Conservation (phyloP, 495 filamentous ascomycete genomes). For the Tuber microsphaerosporum region DNA sequence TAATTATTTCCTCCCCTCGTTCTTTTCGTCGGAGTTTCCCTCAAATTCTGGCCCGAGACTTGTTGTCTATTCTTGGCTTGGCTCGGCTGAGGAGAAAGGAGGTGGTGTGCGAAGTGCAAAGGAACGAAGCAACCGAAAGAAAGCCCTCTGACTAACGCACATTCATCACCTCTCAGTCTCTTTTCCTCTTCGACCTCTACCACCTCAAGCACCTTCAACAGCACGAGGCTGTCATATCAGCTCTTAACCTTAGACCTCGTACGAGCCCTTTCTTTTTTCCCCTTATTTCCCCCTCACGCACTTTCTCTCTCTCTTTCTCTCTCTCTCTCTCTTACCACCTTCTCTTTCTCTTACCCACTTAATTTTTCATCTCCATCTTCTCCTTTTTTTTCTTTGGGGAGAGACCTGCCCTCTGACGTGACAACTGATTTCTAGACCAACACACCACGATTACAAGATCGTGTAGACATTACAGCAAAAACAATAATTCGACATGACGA, state of each 20-base stretch:
- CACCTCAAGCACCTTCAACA: constrained; percentile 16
- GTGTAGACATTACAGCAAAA: constrained; percentile 35
- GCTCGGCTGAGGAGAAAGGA: constrained; percentile 40
- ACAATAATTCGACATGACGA: constrained; percentile 48
- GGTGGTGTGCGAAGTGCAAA: constrained; percentile 38
- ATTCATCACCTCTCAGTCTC: not conserved
- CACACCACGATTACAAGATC: constrained; percentile 26
- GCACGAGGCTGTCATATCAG: constrained; percentile 31
- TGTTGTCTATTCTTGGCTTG: constrained; percentile 27
- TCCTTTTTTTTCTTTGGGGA: constrained; percentile 18
- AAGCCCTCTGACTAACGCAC: constrained; percentile 20
- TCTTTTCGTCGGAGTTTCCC: not conserved
- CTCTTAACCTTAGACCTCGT: constrained; percentile 28
- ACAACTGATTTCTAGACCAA: constrained; percentile 29
- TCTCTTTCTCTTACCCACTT: constrained; percentile 14
- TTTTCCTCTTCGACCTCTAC: not conserved
- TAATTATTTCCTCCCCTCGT: not conserved
- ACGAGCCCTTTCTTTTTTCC: constrained; percentile 12
- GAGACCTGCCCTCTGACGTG: constrained; percentile 27
- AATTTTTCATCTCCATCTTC: constrained; percentile 28
- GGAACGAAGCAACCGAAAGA: constrained; percentile 36
- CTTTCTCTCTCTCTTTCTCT: constrained; percentile 17
- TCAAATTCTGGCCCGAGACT: not conserved
- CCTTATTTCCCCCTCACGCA: constrained; percentile 8
- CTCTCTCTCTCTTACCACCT: constrained; percentile 14